Percentiles rank a stretch among this genome's conserved stretches.
Conservation (phyloP, 257 asterid genomes). For the Salvia miltiorrhiza region DNA sequence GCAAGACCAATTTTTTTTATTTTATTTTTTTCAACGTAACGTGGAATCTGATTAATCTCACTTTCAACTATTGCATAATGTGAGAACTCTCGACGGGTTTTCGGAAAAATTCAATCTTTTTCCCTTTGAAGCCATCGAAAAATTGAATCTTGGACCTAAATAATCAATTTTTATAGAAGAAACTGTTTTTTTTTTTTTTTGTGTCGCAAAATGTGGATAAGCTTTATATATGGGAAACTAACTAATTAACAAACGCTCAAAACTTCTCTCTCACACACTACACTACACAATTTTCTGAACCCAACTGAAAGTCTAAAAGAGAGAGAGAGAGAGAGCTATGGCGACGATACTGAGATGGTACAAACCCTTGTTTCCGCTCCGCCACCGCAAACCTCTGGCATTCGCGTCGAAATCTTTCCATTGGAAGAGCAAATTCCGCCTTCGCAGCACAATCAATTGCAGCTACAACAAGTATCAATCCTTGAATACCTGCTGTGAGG, state of each 20-base stretch:
- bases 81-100: too few relatives aligned
- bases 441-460: constrained; percentile 30
- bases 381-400: constrained; percentile 13
- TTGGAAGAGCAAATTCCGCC: constrained; percentile 22
- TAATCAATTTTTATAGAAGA: background rate
- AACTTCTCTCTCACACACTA: background rate
- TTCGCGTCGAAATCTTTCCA: constrained; percentile 17
- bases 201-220: background rate
- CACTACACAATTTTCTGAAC: background rate
- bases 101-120: background rate
- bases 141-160: background rate
- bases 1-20: too few relatives aligned
- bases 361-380: constrained; percentile 40
- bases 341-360: constrained; percentile 44
- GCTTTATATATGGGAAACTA: background rate
- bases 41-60: too few relatives aligned
- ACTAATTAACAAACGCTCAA: background rate
- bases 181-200: too few relatives aligned
- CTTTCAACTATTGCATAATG: too few relatives aligned
- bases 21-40: too few relatives aligned
- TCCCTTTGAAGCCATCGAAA: too few relatives aligned
- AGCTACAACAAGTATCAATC: constrained; percentile 11
- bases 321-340: constrained; percentile 22
- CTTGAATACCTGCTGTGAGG: constrained; percentile 20
- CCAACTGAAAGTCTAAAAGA: background rate